These are phyloP conservation scores for Neoboletus magnificus DNA, from an alignment of 768 basidiomycete genomes.

Conservation along the genomic window DNA sequence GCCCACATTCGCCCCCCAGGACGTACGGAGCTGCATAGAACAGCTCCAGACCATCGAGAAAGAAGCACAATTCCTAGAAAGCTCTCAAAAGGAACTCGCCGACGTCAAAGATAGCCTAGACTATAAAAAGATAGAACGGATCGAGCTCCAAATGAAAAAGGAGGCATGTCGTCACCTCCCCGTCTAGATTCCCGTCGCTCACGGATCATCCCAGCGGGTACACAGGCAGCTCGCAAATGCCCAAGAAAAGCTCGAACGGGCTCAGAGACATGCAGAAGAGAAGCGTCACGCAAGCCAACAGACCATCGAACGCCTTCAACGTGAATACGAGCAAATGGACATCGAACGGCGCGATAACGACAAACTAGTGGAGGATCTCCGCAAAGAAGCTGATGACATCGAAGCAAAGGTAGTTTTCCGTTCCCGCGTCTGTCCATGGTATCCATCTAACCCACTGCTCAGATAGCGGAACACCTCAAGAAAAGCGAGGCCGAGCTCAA, in stretches of 20 bases:
- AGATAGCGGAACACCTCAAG: constrained; percentile 78
- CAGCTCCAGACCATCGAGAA: constrained; percentile 73
- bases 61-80: constrained; percentile 61
- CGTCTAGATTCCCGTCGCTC: not conserved
- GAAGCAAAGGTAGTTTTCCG: constrained; percentile 52
- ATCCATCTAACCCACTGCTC: not conserved
- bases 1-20: constrained; percentile 38
- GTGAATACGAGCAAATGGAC: constrained; percentile 77
- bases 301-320: constrained; percentile 71
- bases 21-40: constrained; percentile 67
- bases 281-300: constrained; percentile 69
- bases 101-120: constrained; percentile 68
- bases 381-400: constrained; percentile 63
- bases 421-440: not conserved
- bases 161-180: constrained; percentile 46
- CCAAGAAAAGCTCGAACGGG: constrained; percentile 75
- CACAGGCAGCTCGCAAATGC: constrained; percentile 78
- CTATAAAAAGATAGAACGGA: constrained; percentile 70
- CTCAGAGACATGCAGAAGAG: constrained; percentile 76
- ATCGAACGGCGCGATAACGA: constrained; percentile 75
- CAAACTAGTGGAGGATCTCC: constrained; percentile 72
- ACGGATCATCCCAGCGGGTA: constrained; percentile 54
- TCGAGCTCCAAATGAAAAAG: constrained; percentile 60
- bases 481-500: constrained; percentile 76
- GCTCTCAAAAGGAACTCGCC: constrained; percentile 61